Evolutionary conservation across 192 early-diverging fungal genomes (phyloP), one percentile per base, ranked within the genome.

Genomic region (Diversispora epigaea): DNA sequence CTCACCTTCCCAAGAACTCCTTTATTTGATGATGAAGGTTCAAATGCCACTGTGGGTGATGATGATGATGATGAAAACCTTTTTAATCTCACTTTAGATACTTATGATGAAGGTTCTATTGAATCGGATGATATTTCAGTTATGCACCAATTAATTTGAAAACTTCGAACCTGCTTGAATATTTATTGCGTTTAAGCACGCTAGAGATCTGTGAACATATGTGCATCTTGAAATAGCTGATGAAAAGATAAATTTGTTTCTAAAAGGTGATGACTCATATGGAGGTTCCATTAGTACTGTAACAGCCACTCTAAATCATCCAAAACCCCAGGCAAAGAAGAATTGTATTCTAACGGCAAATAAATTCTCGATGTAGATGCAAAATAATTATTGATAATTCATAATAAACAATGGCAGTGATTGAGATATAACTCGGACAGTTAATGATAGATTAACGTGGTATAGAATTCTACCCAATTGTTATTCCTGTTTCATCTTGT

Each of bases 151-250:
- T 56, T n/a, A 73, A 46, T 44, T 46, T 70, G 57, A 76, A 64
- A 9, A 80, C 84, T 6, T 79, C 92, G 4, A 83, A 88, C 25
- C 75, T 91, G n/a, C 78, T 93, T 9, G 92, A 93, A 76, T 89
- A 88, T 70, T 73, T 86, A 17, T 76, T 93, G 5, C 84, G 88
- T 46, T 80, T 92, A 41, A 84, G 86, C 2, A 78, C 87, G 11
- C 76, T 93, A 11, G 92, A 92, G 77, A 79, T 83, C 41, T 75
- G 84, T 43, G 92, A 93, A 71, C 87, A 91, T 50, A 77, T 75
- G 58, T 79, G 84, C 89, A 92, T 79, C 75, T 90, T 3, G 84
- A 90, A 25, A 82, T 89, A 4, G 77, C 85, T 6, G 92, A 93
- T 78, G 92, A 92, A 63, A 87, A 89, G 62, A 80, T 93, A 43